A percentile compares a stretch with the other conserved stretches of the same genome.
Conservation (phyloP, 768 basidiomycete species). For the Termitomyces heimii region DNA sequence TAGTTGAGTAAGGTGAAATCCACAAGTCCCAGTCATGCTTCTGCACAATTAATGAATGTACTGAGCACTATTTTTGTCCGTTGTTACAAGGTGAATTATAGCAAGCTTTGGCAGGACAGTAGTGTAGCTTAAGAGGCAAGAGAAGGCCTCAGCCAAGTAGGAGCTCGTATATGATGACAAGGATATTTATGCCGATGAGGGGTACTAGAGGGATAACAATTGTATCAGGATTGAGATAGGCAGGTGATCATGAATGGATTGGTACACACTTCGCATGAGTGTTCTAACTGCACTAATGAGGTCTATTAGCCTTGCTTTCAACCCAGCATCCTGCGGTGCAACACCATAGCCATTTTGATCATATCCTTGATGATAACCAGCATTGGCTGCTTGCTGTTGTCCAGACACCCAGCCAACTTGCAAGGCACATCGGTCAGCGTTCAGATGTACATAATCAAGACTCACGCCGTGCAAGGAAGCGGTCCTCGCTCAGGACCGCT, state of each 20-base stretch:
- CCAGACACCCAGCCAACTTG: constrained; percentile 82
- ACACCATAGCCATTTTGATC: constrained; percentile 58
- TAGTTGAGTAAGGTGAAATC: not conserved
- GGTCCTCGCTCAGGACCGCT: constrained; percentile 92
- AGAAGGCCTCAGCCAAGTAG: constrained; percentile 42
- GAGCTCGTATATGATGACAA: constrained; percentile 85
- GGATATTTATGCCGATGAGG: constrained; percentile 79
- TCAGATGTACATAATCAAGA: constrained; percentile 13
- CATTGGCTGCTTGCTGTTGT: constrained; percentile 49
- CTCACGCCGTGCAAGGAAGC: constrained; percentile 90
- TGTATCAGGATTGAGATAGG: constrained; percentile 8
- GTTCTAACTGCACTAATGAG: constrained; percentile 95
- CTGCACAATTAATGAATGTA: not conserved
- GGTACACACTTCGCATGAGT: constrained; percentile 88
- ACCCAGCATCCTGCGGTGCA: constrained; percentile 52
- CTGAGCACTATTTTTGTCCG: not conserved
- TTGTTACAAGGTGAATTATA: constrained; percentile 8
- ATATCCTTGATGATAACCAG: constrained; percentile 60
- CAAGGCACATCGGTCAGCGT: constrained; percentile 13
- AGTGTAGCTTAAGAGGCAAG: not conserved
- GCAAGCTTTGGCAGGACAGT: not conserved
- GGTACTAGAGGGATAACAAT: constrained; percentile 57
- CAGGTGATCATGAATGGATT: not conserved
- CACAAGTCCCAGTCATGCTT: not conserved
- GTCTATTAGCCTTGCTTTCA: constrained; percentile 86